Evolutionary conservation across 345 rosid species (phyloP), one percentile per base, ranked within the genome.

Genomic region (Turnera subulata): DNA sequence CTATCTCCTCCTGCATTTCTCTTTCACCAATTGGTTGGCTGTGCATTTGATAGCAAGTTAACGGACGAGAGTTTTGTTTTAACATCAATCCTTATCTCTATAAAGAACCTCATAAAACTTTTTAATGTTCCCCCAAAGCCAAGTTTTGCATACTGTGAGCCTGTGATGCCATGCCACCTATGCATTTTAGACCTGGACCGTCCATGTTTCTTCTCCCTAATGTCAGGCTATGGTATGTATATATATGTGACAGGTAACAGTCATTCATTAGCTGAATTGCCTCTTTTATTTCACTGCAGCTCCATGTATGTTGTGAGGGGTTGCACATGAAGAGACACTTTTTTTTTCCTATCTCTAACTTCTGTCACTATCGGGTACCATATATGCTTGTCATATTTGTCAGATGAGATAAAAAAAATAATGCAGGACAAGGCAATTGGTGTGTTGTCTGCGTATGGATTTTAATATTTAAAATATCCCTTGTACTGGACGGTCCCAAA

Each of bases 401-500:
- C 58, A 54, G 26, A 7, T 14, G 26, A 11, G 13, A 20, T 25
- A 5, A 26, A 50, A 6, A 26, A 51, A 16, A 32, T 51, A 51
- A 16, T 29, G 21, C 21, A 20, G 53, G 0, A 40, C 26, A 1
- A 57, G 50, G 51, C 4, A 22, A 21, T 2, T 23, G 6, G 29
- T 15, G 18, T 9, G 39, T 46, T 54, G 74, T 59, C 70, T 59
- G 26, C n/a, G 19, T 29, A 10, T 63, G 55, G 20, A 50, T 46
- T 57, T 21, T 9, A 56, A 51, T 63, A 50, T 53, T 47, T 13
- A 25, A 38, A 35, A n/a, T 40, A 54, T 23, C n/a, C 32, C 14
- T 2, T 55, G 38, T 40, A 16, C 56, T 51, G 44, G 26, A 47
- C 58, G 65, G 42, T 42, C 39, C 51, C 35, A 22, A 53, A 46